Evolutionary conservation across 129 eudicot species (phyloP), one percentile per base, ranked within the genome.

Genomic region (Pseudognaphalium luteoalbum): DNA sequence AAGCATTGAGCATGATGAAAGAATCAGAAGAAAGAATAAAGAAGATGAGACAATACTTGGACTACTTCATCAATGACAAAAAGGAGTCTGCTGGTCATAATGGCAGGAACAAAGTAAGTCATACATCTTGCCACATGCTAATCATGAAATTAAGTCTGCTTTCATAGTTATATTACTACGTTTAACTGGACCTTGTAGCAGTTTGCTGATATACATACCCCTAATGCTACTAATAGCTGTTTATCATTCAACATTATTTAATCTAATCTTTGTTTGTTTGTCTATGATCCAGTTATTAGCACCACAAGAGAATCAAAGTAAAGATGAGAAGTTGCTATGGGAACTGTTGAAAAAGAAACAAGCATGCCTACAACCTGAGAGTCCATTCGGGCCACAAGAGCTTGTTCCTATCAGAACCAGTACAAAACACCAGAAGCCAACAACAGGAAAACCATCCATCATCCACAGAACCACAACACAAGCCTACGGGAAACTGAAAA

Each of bases 281-380:
- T 66, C 19, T 42, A 5, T 30, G 30, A 12, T 73, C 74, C 57
- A 90, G 92, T 67, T 78, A 41, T 19, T 78, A 78, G 63, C 73
- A 71, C 39, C 35, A 50, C 80, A 70, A 74, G 86, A 65, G 75
- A 93, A 86, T 80, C 89, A 72, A 75, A 69, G 74, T 29, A 84
- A 80, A 84, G 96, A 84, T 33, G 92, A 90, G 33, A 86, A 80
- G 72, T 20, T 86, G 61, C 59, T 90, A 15, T 88, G 93, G 96
- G 88, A 88, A 44, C 76, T 90, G 10, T 85, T 86, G 65, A 80
- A 83, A 70, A 83, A 72, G 83, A 90, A 86, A 78, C 79, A 81
- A 19, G 81, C 73, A 39, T 21, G 56, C 76, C 86, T 78, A 69
- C 77, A 70, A 70, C 82, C 93, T 33, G 82, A 83, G 29, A 86